A percentile compares a stretch with the other conserved stretches of the same genome.
Evolutionary conservation across 495 filamentous ascomycete species (phyloP).

Genomic region (Trichoderma parareesei): DNA sequence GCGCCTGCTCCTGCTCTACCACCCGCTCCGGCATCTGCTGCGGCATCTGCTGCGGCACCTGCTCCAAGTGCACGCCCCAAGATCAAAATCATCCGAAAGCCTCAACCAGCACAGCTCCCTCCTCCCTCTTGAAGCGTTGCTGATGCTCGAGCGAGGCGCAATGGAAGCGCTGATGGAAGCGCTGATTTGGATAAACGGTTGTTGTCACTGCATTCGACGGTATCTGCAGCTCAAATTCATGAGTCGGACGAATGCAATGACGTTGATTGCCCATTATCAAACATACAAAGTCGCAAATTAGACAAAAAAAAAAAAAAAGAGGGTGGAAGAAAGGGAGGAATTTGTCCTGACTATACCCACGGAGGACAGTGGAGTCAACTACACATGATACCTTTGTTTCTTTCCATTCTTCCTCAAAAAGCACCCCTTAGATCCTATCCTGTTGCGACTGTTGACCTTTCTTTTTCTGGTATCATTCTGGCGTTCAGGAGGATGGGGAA

Average conservation of each 20-base stretch:
- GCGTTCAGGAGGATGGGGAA: neutral
- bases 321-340: neutral
- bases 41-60: neutral
- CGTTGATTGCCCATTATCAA: neutral
- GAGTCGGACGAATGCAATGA: neutral
- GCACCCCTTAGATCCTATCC: neutral
- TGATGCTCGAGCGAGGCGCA: neutral
- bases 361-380: neutral
- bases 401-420: neutral
- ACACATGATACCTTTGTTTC: slow-evolving; percentile 7
- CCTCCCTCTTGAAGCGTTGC: neutral
- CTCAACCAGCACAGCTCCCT: neutral
- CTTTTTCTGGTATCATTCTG: neutral
- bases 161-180: neutral
- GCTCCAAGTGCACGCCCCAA: slow-evolving; percentile 3
- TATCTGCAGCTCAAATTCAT: neutral
- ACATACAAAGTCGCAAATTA: neutral
- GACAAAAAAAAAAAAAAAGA: neutral
- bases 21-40: neutral
- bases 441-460: neutral
- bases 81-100: slow-evolving; percentile 13
- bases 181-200: neutral
- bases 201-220: too few relatives aligned
- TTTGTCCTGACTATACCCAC: neutral
- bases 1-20: neutral